These are phyloP conservation scores for Fusarium siculi DNA, from an alignment of 2,329 filamentous ascomycete genomes.

Conservation along the genomic window DNA sequence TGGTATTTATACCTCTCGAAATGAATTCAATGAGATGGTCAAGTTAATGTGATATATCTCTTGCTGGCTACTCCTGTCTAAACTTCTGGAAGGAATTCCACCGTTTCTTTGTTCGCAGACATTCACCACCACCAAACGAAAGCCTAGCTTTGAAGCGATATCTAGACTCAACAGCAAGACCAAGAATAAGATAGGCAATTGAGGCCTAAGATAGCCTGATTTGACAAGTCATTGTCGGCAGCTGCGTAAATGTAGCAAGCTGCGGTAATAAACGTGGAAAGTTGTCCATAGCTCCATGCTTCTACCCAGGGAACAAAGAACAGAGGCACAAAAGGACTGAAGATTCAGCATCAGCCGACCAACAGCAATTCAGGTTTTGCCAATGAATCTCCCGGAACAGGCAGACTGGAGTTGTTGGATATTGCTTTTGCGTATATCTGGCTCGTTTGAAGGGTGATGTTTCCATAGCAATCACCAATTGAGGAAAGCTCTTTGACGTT, in stretches of 20 bases:
- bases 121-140: not conserved
- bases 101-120: not conserved
- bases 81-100: not conserved
- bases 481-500: not conserved
- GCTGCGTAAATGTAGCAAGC: not conserved
- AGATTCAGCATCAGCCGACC: not conserved
- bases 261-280: not conserved
- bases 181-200: not conserved
- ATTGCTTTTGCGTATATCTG: not conserved
- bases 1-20: not conserved
- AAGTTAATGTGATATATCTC: not conserved
- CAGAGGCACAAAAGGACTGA: not conserved
- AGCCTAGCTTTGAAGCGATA: not conserved
- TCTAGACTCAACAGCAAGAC: not conserved
- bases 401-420: not conserved
- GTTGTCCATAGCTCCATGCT: not conserved
- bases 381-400: accelerated
- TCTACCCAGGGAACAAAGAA: not conserved
- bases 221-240: not conserved
- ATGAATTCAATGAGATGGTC: not conserved
- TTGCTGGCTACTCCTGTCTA: no score
- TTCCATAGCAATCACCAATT: not conserved
- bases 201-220: not conserved
- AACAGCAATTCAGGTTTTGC: accelerated
- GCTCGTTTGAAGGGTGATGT: not conserved